Evolutionary conservation across 352 stramenopile species (phyloP), one percentile per base, ranked within the genome.

Genomic region (Thalassiosira sp.): DNA sequence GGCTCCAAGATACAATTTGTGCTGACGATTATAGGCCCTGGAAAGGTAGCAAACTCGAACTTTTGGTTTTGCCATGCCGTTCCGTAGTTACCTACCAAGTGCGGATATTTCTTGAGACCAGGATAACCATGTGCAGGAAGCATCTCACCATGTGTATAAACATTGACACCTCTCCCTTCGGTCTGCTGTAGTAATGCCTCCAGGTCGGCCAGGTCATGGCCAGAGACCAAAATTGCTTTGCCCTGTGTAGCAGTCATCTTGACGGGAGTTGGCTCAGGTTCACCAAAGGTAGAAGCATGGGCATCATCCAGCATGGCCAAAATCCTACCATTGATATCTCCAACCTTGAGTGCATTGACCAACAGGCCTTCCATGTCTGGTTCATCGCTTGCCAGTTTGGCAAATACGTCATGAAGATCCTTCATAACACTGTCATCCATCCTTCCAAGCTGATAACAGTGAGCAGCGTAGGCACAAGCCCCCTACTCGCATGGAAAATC

Each of bases 61-160:
- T 89, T 89, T 82, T 88, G 81, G 45, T 68, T 73, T 56, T 80
- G 64, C 51, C 54, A 71, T 8, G 56, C 54, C 42, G 46, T 89
- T 11, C 90, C 90, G 57, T 90, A 94, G 48, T 94, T 90, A 13
- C 84, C 90, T 16, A 81, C 82, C 13, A 94, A 70, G 75, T 94
- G 87, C n/a, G 45, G n/a, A 57, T 86, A 93, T 51, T 86, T 89
- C 40, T 89, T 88, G n/a, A 94, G 65, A 18, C 79, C 84, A 18
- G 88, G 88, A 80, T 94, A 93, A 7, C 61, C 51, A 80, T 94
- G 88, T 20, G 86, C 90, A 25, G 90, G 89, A n/a, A 94, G 72
- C 82, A 94, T 89, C 78, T 94, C 88, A 20, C 85, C 89, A 65
- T 94, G 89, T 2, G 89, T 94, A 53, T 91, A 94, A 2, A 94